Conservation (phyloP, 2,329 filamentous ascomycete genomes). For the Chaetomium strumarium region DNA sequence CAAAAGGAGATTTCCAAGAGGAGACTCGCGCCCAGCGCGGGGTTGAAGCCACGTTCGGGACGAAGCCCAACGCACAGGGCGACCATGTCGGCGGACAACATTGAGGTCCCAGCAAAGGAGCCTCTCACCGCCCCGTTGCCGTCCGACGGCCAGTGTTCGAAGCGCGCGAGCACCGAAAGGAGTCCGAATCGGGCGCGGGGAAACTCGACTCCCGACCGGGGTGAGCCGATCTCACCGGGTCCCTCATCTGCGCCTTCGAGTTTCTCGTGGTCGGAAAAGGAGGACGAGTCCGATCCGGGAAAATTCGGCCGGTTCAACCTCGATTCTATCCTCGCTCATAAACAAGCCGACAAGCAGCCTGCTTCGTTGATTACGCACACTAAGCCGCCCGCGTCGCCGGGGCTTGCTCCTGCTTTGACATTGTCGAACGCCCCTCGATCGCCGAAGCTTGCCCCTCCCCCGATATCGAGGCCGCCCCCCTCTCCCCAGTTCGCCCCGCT, state of each 20-base stretch:
- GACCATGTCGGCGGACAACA: conserved; percentile 54
- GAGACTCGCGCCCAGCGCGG: conserved; percentile 39
- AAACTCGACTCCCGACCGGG: conserved; percentile 45
- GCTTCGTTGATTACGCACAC: conserved; percentile 21
- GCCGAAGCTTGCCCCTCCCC: conserved; percentile 28
- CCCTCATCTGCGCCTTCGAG: conserved; percentile 62
- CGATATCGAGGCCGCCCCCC: conserved; percentile 11
- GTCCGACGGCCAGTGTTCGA: conserved; percentile 43
- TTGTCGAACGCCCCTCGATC: conserved; percentile 34
- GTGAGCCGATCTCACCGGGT: conserved; percentile 50
- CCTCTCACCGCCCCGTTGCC: conserved; percentile 58
- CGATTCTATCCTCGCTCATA: conserved; percentile 34
- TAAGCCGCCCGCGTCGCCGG: conserved; percentile 26
- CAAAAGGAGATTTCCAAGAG: conserved; percentile 56
- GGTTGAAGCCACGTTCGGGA: conserved; percentile 44
- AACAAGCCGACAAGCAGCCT: conserved; percentile 28
- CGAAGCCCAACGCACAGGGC: conserved; percentile 54
- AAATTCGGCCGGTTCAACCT: conserved; percentile 38
- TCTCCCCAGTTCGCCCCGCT: conserved; percentile 17
- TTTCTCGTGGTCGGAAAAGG: conserved; percentile 52
- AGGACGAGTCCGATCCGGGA: conserved; percentile 38
- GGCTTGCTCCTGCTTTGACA: conserved; percentile 11
- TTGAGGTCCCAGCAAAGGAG: conserved; percentile 47
- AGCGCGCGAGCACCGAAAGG: conserved; percentile 33
- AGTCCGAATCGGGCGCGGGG: conserved; percentile 44